Conservation (phyloP, 2,329 filamentous ascomycete genomes). For the Orbilia quercus region DNA sequence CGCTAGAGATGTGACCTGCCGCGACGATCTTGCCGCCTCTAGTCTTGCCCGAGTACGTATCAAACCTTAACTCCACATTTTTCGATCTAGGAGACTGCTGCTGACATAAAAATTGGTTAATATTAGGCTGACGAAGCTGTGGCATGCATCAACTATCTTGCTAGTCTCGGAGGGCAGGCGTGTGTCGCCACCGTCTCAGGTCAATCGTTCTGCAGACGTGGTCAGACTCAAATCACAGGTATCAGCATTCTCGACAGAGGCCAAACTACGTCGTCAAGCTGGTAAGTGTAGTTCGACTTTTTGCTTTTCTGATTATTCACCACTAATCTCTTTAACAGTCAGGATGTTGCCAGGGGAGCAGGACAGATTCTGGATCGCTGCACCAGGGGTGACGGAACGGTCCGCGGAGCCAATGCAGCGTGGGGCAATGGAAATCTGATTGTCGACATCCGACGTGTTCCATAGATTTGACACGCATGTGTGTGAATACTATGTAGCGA, state of each 20-base stretch:
- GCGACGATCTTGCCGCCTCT: neutral
- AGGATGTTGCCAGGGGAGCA: slow-evolving; percentile 28
- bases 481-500: no score
- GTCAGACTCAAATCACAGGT: slow-evolving; percentile 28
- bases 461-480: slow-evolving; percentile 3
- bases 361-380: slow-evolving; percentile 28
- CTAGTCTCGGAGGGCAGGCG: slow-evolving; percentile 15
- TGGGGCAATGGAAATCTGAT: slow-evolving; percentile 33
- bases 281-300: slow-evolving; percentile 14
- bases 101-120: slow-evolving; percentile 1
- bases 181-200: slow-evolving; percentile 31
- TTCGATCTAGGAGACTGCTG: neutral
- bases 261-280: slow-evolving; percentile 6
- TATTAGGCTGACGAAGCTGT: slow-evolving; percentile 20
- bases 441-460: slow-evolving; percentile 23
- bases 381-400: slow-evolving; percentile 32
- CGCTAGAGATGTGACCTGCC: slow-evolving; percentile 12
- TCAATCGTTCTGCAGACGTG: slow-evolving; percentile 29
- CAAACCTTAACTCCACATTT: neutral
- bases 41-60: slow-evolving; percentile 9
- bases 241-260: slow-evolving; percentile 9
- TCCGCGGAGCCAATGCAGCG: slow-evolving; percentile 23
- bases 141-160: slow-evolving; percentile 30
- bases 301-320: neutral
- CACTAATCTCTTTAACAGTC: slow-evolving; percentile 7